Percentiles rank a stretch among this genome's conserved stretches.
phyloP scores from a whole-genome alignment of 805 yeast genomes.

The Lachancea mirantina region DNA sequence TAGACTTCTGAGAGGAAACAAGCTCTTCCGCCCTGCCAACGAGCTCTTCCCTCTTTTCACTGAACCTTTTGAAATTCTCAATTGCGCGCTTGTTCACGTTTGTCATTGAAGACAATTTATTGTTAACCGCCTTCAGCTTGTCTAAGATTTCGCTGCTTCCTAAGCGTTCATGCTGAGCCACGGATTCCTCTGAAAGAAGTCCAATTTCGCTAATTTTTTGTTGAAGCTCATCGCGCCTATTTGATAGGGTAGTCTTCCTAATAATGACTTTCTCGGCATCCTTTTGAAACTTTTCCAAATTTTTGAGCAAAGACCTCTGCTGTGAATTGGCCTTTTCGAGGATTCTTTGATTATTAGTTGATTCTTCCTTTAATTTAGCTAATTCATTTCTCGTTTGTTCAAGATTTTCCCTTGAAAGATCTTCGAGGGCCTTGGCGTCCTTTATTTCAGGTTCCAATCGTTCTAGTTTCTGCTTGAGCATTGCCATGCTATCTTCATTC shows the following conservation, averaged over 20 bases:
- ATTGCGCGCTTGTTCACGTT: slow-evolving; percentile 87
- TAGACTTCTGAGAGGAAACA: slow-evolving; percentile 60
- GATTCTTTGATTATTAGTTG: slow-evolving; percentile 32
- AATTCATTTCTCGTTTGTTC: too few relatives aligned
- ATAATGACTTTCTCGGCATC: slow-evolving; percentile 57
- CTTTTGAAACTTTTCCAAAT: slow-evolving; percentile 55
- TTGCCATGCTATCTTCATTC: too few relatives aligned
- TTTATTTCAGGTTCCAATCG: too few relatives aligned
- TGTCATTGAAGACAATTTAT: slow-evolving; percentile 51
- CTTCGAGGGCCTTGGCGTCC: too few relatives aligned
- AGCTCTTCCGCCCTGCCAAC: slow-evolving; percentile 60
- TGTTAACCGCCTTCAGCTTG: slow-evolving; percentile 47
- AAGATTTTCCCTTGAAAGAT: too few relatives aligned
- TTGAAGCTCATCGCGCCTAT: slow-evolving; percentile 65
- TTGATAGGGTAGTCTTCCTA: slow-evolving; percentile 49
- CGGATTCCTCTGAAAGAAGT: slow-evolving; percentile 82
- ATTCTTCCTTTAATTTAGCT: slow-evolving; percentile 23
- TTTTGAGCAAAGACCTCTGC: slow-evolving; percentile 47
- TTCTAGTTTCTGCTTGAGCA: too few relatives aligned
- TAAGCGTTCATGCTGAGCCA: slow-evolving; percentile 40
- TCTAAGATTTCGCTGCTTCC: slow-evolving; percentile 47
- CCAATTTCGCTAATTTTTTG: slow-evolving; percentile 76
- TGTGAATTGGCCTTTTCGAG: slow-evolving; percentile 47
- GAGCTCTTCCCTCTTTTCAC: slow-evolving; percentile 63
- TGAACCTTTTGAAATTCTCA: slow-evolving; percentile 71